Percentiles rank a stretch among this genome's conserved stretches.
Conservation (phyloP, 2,329 filamentous ascomycete genomes). For the Exophiala xenobiotica region DNA sequence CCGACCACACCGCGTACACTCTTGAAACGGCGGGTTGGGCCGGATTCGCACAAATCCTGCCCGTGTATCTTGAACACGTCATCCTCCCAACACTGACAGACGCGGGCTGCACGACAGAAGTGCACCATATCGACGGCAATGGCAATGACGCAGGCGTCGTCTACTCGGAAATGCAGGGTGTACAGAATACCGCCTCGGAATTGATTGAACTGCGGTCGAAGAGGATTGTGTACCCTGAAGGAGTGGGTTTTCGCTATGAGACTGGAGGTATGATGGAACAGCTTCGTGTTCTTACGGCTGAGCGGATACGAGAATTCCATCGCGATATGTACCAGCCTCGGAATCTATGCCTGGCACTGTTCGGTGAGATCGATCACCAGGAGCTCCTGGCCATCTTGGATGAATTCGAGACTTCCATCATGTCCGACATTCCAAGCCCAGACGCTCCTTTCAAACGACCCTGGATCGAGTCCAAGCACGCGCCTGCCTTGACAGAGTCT, state of each 20-base stretch:
- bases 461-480: conserved; percentile 84
- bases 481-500: conserved; percentile 69
- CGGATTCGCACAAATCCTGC: conserved; percentile 89
- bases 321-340: conserved; percentile 97
- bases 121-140: conserved; percentile 90
- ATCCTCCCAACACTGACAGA: conserved; percentile 90
- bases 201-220: conserved; percentile 84
- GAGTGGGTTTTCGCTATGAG: conserved; percentile 91
- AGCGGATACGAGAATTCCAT: conserved; percentile 92
- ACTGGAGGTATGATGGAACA: conserved; percentile 98
- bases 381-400: conserved; percentile 80
- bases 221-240: conserved; percentile 79
- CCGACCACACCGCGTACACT: conserved; percentile 94
- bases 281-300: conserved; percentile 77
- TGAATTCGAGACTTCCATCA: conserved; percentile 81
- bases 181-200: conserved; percentile 79
- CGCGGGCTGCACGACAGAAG: conserved; percentile 89
- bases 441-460: conserved; percentile 78
- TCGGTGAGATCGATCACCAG: conserved; percentile 85
- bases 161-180: conserved; percentile 97
- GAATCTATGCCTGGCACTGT: conserved; percentile 85
- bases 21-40: conserved; percentile 96
- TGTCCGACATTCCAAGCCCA: conserved; percentile 74
- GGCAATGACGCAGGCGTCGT: conserved; percentile 96
- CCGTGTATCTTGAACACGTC: conserved; percentile 92